These are phyloP conservation scores for Stephanodiscus triporus DNA, from an alignment of 108 stramenopile genomes.

Conservation along the genomic window DNA sequence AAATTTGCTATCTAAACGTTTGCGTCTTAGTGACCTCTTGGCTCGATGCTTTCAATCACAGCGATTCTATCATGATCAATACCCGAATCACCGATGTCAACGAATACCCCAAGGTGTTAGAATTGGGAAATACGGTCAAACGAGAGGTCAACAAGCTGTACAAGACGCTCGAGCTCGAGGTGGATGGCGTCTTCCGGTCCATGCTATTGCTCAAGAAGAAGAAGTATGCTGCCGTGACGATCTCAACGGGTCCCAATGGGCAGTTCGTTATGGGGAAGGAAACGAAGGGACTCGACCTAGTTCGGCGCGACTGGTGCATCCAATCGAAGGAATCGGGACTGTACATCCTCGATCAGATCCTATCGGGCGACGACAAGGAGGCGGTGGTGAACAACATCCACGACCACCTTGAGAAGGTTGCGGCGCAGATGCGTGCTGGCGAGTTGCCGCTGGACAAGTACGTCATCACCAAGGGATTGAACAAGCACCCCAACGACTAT, in stretches of 20 bases:
- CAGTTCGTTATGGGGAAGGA: constrained; percentile 73
- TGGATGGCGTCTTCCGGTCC: constrained; percentile 95
- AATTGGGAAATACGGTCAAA: constrained; percentile 92
- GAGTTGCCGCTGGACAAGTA: constrained; percentile 90
- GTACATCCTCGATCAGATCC: constrained; percentile 93
- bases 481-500: constrained; percentile 99
- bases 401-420: constrained; percentile 90
- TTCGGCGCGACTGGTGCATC: constrained; percentile 99
- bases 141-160: constrained; percentile 97
- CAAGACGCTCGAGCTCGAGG: constrained; percentile 96
- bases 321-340: constrained; percentile 95
- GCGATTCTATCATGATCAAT: constrained; percentile 99
- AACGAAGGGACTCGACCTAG: constrained; percentile 98
- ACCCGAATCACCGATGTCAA: constrained; percentile 85
- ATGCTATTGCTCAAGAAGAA: constrained; percentile 99
- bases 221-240: constrained; percentile 97
- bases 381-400: constrained; percentile 87
- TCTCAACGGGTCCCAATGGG: constrained; percentile 76
- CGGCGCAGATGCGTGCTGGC: constrained; percentile 82
- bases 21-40: too few species aligned
- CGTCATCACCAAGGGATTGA: constrained; percentile 98
- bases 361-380: constrained; percentile 90
- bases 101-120: constrained; percentile 67
- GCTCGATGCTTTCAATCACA: too few species aligned
- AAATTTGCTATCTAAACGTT: too few species aligned